Conservation (phyloP, 129 eudicot species). For the Mikania micrantha region DNA sequence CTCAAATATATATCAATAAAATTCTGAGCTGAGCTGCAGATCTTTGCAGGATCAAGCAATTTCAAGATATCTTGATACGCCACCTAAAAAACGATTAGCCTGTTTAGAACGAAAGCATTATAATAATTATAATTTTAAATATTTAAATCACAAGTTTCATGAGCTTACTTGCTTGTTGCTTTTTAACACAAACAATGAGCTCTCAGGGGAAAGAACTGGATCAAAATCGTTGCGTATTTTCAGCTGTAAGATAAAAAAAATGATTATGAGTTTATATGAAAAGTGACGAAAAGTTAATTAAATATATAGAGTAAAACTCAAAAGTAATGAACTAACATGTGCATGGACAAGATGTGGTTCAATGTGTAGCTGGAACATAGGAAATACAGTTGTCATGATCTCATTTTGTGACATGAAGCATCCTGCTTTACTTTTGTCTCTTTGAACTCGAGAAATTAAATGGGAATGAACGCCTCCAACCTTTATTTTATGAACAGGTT, state of each 20-base stretch:
- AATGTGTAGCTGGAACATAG: constrained; percentile 96
- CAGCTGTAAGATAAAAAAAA: constrained; percentile 50
- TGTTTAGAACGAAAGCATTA: constrained; percentile 5
- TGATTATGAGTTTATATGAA: background rate
- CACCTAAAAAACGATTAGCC: constrained; percentile 44
- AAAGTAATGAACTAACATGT: constrained; percentile 59
- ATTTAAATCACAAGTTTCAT: background rate
- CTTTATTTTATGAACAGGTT: constrained; percentile 31
- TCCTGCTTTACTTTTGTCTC: constrained; percentile 90
- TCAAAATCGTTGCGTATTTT: constrained; percentile 95
- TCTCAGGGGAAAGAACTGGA: constrained; percentile 96
- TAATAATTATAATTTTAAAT: background rate
- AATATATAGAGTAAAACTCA: background rate
- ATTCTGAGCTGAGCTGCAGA: constrained; percentile 88
- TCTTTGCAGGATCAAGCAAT: constrained; percentile 76
- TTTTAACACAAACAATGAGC: constrained; percentile 92
- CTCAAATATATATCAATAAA: constrained; percentile 78
- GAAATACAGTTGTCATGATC: constrained; percentile 92
- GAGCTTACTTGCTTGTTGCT: constrained; percentile 81
- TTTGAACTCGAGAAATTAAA: constrained; percentile 94
- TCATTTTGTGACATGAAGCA: constrained; percentile 86
- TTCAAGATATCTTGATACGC: constrained; percentile 83
- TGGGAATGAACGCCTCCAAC: constrained; percentile 99
- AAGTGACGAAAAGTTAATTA: background rate
- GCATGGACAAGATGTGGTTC: constrained; percentile 99